Conservation (phyloP, 352 stramenopile genomes). For the Blastocystis sp. region DNA sequence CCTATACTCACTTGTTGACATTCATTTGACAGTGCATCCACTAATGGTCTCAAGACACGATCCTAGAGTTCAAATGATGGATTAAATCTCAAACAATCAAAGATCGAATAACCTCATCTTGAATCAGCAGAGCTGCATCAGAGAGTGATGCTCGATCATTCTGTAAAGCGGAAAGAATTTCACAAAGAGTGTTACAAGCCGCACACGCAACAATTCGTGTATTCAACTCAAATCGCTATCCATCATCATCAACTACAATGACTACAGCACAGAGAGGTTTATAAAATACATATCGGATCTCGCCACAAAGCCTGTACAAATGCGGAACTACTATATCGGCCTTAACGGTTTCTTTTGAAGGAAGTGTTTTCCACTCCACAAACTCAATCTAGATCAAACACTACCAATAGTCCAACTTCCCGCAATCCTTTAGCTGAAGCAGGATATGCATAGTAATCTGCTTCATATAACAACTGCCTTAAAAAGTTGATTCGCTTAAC, state of each 20-base stretch:
- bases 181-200: not conserved
- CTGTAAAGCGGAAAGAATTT: not conserved
- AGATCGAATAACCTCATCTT: not conserved
- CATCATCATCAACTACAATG: not conserved
- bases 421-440: not conserved
- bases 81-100: not conserved
- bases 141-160: not conserved
- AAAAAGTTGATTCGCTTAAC: not conserved
- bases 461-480: not conserved
- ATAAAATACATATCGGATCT: not conserved
- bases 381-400: not conserved
- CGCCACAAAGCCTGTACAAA: not conserved
- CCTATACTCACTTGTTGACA: not conserved
- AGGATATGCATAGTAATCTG: not conserved
- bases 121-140: not conserved
- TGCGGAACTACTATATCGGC: not conserved
- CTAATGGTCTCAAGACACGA: not conserved
- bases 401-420: not conserved
- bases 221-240: not conserved
- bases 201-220: not conserved
- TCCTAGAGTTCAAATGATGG: not conserved
- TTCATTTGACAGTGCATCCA: not conserved
- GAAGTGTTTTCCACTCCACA: slow-evolving; percentile 1
- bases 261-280: not conserved
- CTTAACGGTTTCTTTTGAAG: not conserved